Percentiles rank a stretch among this genome's conserved stretches.
phyloP scores from a whole-genome alignment of 2,329 filamentous ascomycete species.

The Fusarium avenaceum region DNA sequence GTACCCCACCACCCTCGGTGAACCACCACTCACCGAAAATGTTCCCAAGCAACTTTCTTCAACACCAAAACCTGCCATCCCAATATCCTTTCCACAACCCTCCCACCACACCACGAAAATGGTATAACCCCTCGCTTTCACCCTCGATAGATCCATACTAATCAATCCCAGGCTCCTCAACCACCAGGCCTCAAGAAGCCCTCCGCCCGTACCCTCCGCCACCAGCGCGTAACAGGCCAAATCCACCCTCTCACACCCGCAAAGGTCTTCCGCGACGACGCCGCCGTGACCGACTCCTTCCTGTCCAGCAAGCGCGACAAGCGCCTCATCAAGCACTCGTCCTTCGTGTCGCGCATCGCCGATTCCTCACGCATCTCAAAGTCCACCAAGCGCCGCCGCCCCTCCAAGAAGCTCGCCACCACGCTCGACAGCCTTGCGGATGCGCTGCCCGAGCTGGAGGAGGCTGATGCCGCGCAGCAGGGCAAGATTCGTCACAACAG shows the following conservation, averaged over 20 bases:
- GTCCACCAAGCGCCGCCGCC: conserved; percentile 62
- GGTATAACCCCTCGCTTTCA: conserved; percentile 1
- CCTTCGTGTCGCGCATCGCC: conserved; percentile 81
- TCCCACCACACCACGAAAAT: conserved; percentile 36
- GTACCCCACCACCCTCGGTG: conserved; percentile 46
- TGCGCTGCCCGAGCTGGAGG: conserved; percentile 77
- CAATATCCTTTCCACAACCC: background rate
- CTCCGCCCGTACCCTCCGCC: conserved; percentile 69
- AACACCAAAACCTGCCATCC: conserved; percentile 7
- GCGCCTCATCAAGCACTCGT: conserved; percentile 82
- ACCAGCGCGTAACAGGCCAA: conserved; percentile 63
- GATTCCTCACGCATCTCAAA: conserved; percentile 63
- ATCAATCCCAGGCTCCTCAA: conserved; percentile 46
- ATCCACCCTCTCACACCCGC: conserved; percentile 65
- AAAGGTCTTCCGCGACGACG: conserved; percentile 66
- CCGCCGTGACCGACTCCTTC: conserved; percentile 70
- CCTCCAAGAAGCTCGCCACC: conserved; percentile 82
- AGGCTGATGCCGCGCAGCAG: conserved; percentile 60
- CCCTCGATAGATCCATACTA: background rate
- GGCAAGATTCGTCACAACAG: conserved; percentile 81
- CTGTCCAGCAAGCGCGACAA: conserved; percentile 85
- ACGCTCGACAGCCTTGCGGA: conserved; percentile 82
- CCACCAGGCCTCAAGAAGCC: conserved; percentile 64
- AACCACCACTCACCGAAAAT: conserved; percentile 46
- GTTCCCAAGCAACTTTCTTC: conserved; percentile 36